Evolutionary conservation across 2,329 filamentous ascomycete genomes (phyloP), one percentile per base, ranked within the genome.

Genomic region (Ophiognomonia clavigignenti-juglandacearum): DNA sequence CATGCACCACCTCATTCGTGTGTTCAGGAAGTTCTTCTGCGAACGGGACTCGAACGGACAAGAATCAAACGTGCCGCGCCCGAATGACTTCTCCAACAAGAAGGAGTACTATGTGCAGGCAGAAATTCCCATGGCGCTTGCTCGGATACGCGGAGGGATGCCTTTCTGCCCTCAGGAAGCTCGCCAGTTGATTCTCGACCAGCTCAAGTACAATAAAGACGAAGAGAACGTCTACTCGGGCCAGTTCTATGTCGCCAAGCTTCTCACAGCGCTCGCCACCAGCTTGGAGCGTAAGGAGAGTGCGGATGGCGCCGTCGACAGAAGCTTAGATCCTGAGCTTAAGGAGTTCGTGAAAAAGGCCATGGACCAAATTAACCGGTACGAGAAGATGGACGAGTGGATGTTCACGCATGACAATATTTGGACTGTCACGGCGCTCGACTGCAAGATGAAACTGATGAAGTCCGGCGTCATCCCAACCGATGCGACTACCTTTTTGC

Each of bases 151-250:
- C 42, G 85, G 92, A 58, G 72, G 73, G 32, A 77, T 83, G 45
- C 87, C 89, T 31, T 85, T 82, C 57, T 91, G 90, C 45, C 91
- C 92, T 0, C 74, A 85, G 59, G 75, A 83, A 43, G 89, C 89
- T 5, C 87, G 91, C 48, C 78, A 80, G 32, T 95, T 96, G 63
- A 79, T 98, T 39, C 78, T 95, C 19, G 90, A 96, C 56, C 87
- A 95, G 61, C 73, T 98, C 27, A 85, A 87, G 40, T 92, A 90
- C 69, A 98, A 98, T 61, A 91, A 98, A 66, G 98, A 98, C 61
- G 84, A 86, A 3, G 85, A 87, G 51, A 98, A 98, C 57, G 68
- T 84, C 41, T 95, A 82, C 60, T 96, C 91, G 5, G 95, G 98
- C 59, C 85, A 91, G 53, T 83, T 88, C 58, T 98, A 96, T 61